Conservation (phyloP, 371 early-diverging fungal species). For the Syncephalastrum monosporum region DNA sequence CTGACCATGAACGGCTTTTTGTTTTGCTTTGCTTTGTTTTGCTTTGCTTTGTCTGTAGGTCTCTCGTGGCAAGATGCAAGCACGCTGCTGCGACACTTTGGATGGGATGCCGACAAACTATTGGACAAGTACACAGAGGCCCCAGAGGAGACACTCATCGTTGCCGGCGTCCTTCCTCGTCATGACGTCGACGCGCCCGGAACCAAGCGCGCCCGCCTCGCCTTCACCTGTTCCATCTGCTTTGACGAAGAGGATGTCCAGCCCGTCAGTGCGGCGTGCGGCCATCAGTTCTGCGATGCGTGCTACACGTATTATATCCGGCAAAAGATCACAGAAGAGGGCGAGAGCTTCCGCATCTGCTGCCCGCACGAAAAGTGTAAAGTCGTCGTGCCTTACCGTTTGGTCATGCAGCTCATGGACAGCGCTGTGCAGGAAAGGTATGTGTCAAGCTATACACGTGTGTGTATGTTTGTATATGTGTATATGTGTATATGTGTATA, state of each 20-base stretch:
- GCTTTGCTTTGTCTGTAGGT: conserved; percentile 35
- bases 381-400: conserved; percentile 69
- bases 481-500: too few species aligned
- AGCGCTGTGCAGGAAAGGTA: conserved; percentile 50
- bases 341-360: conserved; percentile 73
- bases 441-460: background rate
- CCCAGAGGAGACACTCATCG: conserved; percentile 56
- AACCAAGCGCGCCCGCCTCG: conserved; percentile 15
- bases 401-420: conserved; percentile 62
- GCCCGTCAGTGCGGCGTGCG: conserved; percentile 69
- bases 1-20: background rate
- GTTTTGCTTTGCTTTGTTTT: too few species aligned
- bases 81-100: conserved; percentile 69
- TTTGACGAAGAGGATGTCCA: conserved; percentile 60
- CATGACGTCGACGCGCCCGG: background rate
- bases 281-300: conserved; percentile 76
- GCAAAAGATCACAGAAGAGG: conserved; percentile 81
- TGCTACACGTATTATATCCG: conserved; percentile 81
- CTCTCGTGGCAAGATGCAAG: conserved; percentile 53
- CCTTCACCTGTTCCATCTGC: conserved; percentile 84
- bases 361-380: conserved; percentile 77
- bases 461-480: too few species aligned
- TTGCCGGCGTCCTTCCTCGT: conserved; percentile 53
- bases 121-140: conserved; percentile 82
- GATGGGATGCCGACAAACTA: conserved; percentile 88